Conservation (phyloP, 805 yeast genomes). For the Cyberlindnera nakhonratchasimensis region DNA sequence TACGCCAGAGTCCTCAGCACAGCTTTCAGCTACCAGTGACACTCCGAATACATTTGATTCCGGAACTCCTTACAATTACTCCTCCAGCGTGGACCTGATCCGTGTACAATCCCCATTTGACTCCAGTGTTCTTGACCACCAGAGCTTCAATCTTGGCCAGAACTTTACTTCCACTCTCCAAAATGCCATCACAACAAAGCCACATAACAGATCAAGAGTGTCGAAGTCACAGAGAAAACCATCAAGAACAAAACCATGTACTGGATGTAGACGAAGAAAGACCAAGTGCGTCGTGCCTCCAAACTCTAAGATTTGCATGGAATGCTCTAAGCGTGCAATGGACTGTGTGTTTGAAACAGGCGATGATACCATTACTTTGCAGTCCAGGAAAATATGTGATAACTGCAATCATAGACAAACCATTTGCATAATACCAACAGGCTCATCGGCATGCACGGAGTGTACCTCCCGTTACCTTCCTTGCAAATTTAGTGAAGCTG, state of each 20-base stretch:
- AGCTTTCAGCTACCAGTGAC: constrained; percentile 3
- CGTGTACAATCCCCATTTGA: constrained; percentile 13
- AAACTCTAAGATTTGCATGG: constrained; percentile 13
- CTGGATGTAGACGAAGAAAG: constrained; percentile 36
- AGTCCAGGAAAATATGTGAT: constrained; percentile 18
- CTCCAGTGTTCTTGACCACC: constrained; percentile 8
- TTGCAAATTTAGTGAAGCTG: constrained; percentile 23
- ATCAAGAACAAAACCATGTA: constrained; percentile 35
- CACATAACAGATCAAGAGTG: constrained; percentile 2
- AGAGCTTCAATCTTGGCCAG: constrained; percentile 15
- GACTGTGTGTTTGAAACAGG: constrained; percentile 15
- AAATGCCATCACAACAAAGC: constrained; percentile 17
- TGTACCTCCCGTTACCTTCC: constrained; percentile 25
- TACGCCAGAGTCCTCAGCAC: constrained; percentile 7
- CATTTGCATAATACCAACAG: constrained; percentile 21
- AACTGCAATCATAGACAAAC: constrained; percentile 25
- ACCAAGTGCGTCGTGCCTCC: constrained; percentile 18
- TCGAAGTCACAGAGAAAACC: constrained; percentile 12
- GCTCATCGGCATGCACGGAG: constrained; percentile 21
- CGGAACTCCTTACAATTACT: constrained; percentile 5
- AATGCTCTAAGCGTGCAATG: constrained; percentile 18
- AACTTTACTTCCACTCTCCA: constrained; percentile 11
- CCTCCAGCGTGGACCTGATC: not conserved
- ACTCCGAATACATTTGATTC: constrained; percentile 4
- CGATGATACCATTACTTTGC: constrained; percentile 5